Percentiles rank a stretch among this genome's conserved stretches.
phyloP scores from a whole-genome alignment of 116 monocot species.

The Trichopus zeylanicus region DNA sequence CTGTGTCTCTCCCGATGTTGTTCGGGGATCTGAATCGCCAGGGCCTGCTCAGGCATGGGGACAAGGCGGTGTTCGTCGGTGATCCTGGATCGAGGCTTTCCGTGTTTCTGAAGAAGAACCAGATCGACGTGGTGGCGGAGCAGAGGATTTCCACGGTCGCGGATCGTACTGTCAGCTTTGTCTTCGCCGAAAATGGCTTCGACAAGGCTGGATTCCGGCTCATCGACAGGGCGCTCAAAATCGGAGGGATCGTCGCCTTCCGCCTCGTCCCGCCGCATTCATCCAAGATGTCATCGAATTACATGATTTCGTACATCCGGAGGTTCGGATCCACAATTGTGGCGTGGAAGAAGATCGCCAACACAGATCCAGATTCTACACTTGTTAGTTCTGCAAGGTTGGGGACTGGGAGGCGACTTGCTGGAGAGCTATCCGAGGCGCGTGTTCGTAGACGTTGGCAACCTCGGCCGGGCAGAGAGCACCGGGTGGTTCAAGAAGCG shows the following conservation, averaged over 20 bases:
- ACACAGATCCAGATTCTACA: background rate
- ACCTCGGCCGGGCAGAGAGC: conserved; percentile 1
- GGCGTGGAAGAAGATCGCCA: conserved; percentile 33
- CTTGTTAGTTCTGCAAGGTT: background rate
- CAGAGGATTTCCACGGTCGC: background rate
- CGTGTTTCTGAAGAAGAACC: conserved; percentile 10
- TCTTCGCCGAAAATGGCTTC: too few species aligned
- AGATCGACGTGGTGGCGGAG: conserved; percentile 5
- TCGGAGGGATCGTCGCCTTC: conserved; percentile 31
- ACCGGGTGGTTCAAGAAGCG: too few species aligned
- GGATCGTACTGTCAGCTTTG: conserved; percentile 34
- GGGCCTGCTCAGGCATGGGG: conserved; percentile 18
- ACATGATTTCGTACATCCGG: conserved; percentile 29
- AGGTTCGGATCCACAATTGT: too few species aligned
- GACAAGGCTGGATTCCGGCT: too few species aligned
- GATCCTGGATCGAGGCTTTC: conserved; percentile 4
- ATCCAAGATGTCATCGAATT: conserved; percentile 23
- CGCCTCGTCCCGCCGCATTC: conserved; percentile 6
- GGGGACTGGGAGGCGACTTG: conserved; percentile 14
- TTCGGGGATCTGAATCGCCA: conserved; percentile 30
- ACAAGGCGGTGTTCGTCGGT: conserved; percentile 22
- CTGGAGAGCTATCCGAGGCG: conserved; percentile 29
- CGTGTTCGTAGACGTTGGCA: conserved; percentile 45
- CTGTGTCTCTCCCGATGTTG: conserved; percentile 22
- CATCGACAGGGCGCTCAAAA: conserved; percentile 25